These are phyloP conservation scores for Chrysoporthe austroafricana DNA, from an alignment of 2,329 filamentous ascomycete species.

Conservation along the genomic window DNA sequence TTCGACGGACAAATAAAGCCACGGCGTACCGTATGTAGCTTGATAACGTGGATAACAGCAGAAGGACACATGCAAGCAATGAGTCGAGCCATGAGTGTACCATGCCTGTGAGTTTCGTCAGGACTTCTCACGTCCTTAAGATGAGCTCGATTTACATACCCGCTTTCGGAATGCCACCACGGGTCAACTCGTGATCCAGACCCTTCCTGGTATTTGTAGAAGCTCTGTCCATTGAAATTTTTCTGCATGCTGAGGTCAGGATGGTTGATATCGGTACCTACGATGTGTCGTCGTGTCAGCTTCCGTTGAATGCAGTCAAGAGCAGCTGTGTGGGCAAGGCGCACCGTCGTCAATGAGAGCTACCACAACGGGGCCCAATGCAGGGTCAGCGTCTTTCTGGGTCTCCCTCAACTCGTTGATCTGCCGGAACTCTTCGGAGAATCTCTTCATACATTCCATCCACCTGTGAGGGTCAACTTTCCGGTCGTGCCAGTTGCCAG, in stretches of 20 bases:
- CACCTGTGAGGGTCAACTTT: not conserved
- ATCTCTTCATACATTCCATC: not conserved
- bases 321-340: not conserved
- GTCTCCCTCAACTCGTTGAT: not conserved
- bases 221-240: not conserved
- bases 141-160: not conserved
- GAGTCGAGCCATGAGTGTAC: conserved; percentile 14
- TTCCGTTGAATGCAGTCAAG: not conserved
- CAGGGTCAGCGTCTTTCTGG: not conserved
- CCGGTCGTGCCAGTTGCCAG: not conserved
- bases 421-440: not conserved
- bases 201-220: conserved; percentile 3
- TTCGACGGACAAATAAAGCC: not conserved
- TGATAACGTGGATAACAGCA: conserved; percentile 10
- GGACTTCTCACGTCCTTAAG: not conserved
- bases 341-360: conserved; percentile 13
- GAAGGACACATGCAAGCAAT: conserved; percentile 12
- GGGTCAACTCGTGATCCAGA: not conserved
- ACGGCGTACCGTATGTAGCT: conserved; percentile 5
- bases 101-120: conserved; percentile 6
- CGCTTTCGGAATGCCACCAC: conserved; percentile 9
- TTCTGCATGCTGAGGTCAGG: conserved; percentile 9
- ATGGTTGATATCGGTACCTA: conserved; percentile 10
- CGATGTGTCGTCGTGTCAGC: not conserved
- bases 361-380: not conserved